Evolutionary conservation across 176 grass and related monocot species (phyloP), one percentile per base, ranked within the genome.

Genomic region (Oryza officinalis): DNA sequence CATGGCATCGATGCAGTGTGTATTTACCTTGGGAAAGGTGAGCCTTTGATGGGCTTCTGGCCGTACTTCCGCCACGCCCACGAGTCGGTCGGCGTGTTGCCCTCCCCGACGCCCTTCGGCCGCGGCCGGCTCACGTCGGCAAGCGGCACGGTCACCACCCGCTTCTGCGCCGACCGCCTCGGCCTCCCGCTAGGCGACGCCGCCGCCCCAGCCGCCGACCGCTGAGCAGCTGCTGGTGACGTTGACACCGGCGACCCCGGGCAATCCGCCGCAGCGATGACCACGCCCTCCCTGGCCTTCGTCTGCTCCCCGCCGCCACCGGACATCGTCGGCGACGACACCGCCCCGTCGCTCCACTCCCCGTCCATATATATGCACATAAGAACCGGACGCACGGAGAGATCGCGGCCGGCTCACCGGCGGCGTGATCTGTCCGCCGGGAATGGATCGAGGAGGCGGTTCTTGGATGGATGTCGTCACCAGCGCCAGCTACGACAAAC

Each of bases 1-100:
- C 7, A 38, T 38, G 7, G 37, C 37, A 38, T 38, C 37, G 37
- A 38, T 38, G 7, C 6, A 7, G 37, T 38, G 37, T 38, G 37
- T 38, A 38, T 38, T 38, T 38, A 98, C 95, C 95, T 94, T 63
- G 95, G 95, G 18, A 95, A 93, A 41, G 95, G 95, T 0, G 96
- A 97, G 57, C 95, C 95, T 72, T 97, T 97, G 87, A 97, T 97
- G 43, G 92, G 95, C 37, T 97, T 97, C 85, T 97, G 95, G 27
- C 95, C 95, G 84, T 97, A 97, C 86, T 97, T 97, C 37, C 95
- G 78, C 95, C 95, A 97, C 23, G 90, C 88, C 95, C 92, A 97
- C 68, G 88, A 84, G 86, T 98, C 96, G 0, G 88, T 88, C 37
- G 87, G 85, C 18, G 87, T 94, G 38, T 84, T 84, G 67, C 85